Conservation (phyloP, 306 rosid species). For the Cyclanthera cordifolia region DNA sequence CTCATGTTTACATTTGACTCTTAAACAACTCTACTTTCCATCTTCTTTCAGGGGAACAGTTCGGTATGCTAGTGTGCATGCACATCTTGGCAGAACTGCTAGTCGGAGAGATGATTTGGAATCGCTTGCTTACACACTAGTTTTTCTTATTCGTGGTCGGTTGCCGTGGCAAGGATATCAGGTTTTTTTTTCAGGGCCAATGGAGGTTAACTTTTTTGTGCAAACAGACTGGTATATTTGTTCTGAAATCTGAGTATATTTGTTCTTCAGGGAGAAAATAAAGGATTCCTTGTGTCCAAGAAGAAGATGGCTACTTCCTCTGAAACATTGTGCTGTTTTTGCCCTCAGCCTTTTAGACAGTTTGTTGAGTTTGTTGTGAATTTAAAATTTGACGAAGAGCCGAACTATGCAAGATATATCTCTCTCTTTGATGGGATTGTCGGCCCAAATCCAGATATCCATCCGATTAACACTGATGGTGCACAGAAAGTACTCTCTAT, state of each 20-base stretch:
- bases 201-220: not conserved
- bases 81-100: conserved; percentile 85
- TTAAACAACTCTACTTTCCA: not conserved
- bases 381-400: conserved; percentile 83
- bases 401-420: conserved; percentile 72
- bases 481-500: conserved; percentile 53
- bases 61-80: conserved; percentile 83
- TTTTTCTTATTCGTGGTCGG: conserved; percentile 81
- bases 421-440: conserved; percentile 73
- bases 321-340: conserved; percentile 51
- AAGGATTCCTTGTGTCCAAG: conserved; percentile 74
- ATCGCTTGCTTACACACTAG: conserved; percentile 79
- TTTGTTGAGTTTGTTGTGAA: conserved; percentile 69
- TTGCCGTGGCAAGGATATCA: conserved; percentile 92
- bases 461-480: conserved; percentile 80
- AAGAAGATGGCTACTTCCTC: conserved; percentile 83
- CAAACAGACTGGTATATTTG: not conserved
- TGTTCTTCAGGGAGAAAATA: conserved; percentile 66
- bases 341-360: conserved; percentile 72
- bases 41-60: conserved; percentile 53
- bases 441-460: conserved; percentile 72
- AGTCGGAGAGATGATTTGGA: conserved; percentile 91
- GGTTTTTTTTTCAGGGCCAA: conserved; percentile 27
- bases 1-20: not conserved
- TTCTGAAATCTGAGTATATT: not conserved